Evolutionary conservation across 495 filamentous ascomycete genomes (phyloP), one percentile per base, ranked within the genome.

Genomic region (Podospora sp.): DNA sequence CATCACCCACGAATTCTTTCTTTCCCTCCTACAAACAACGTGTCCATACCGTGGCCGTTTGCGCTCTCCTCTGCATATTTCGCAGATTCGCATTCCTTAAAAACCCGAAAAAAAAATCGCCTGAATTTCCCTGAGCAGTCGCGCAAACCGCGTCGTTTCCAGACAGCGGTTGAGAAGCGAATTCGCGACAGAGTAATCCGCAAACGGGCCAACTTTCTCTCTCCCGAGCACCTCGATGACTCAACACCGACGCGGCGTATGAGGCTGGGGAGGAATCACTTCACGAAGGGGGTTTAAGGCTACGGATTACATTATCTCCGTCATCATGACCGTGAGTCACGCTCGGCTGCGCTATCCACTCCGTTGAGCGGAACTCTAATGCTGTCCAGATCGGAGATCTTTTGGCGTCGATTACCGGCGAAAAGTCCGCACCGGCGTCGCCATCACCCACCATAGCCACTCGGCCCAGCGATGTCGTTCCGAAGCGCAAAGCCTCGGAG

Each of bases 401-500:
- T 35, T 80, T 87, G 46, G 85, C 84, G 62, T 80, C 82, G 70
- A 87, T 87, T 66, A 81, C 77, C 40, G 85, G 85, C 63, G 83
- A 80, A 20, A 71, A 80, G 70, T 69, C 80, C 62, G 83, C 79
- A 20, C 70, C 80, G 69, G 68, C 80, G 21, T 65, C 72, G 20
- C 68, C 79, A 21, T 74, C 79, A 22, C 66, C 79, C 33, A 75
- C 73, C 5, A 67, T 67, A 63, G 69, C 49, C n/a, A 69, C 63
- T 62, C 76, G 51, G 22, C 75, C 72, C 66, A 75, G 2, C 62
- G 62, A 26, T 61, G 67, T 16, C 11, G 27, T 64, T 24, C 67
- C 78, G 2, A 86, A 87, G 75, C 83, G 84, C 70, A 87, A 85
- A 68, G 80, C 83, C 27, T 83, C 84, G 26, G 80, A 84, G 63